These are phyloP conservation scores for Neonectria neomacrospora DNA, from an alignment of 2,329 filamentous ascomycete species.

Conservation along the genomic window DNA sequence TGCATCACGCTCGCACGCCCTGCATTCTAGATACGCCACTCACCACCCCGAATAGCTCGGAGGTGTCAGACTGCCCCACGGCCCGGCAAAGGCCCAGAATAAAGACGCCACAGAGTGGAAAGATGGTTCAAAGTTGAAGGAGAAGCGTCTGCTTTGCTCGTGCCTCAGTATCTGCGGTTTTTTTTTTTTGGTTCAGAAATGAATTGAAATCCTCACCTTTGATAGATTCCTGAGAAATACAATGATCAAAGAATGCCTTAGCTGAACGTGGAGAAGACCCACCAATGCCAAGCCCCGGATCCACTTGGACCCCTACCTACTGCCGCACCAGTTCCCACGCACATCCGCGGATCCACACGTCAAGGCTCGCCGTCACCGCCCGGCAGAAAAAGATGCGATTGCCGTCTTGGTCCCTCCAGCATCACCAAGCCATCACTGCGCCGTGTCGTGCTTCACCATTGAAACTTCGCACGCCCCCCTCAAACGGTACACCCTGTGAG, in stretches of 20 bases:
- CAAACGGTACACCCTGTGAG: background rate
- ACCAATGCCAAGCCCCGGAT: slow-evolving; percentile 30
- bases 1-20: background rate
- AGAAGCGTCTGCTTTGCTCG: slow-evolving; percentile 2
- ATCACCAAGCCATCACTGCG: slow-evolving; percentile 33
- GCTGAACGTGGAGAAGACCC: slow-evolving; percentile 29
- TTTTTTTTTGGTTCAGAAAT: no score
- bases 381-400: slow-evolving; percentile 46
- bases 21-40: slow-evolving; percentile 26
- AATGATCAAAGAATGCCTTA: slow-evolving; percentile 20
- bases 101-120: background rate
- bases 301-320: slow-evolving; percentile 13
- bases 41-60: slow-evolving; percentile 11
- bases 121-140: background rate
- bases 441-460: slow-evolving; percentile 24
- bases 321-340: slow-evolving; percentile 14
- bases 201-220: background rate
- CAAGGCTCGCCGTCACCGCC: slow-evolving; percentile 41
- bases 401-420: slow-evolving; percentile 10
- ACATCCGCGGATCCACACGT: slow-evolving; percentile 10
- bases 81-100: background rate
- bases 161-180: background rate
- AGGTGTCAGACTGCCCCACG: slow-evolving; percentile 11
- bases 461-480: slow-evolving; percentile 12
- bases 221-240: background rate